phyloP scores from a whole-genome alignment of 495 filamentous ascomycete species.

The Xylaria acuta region DNA sequence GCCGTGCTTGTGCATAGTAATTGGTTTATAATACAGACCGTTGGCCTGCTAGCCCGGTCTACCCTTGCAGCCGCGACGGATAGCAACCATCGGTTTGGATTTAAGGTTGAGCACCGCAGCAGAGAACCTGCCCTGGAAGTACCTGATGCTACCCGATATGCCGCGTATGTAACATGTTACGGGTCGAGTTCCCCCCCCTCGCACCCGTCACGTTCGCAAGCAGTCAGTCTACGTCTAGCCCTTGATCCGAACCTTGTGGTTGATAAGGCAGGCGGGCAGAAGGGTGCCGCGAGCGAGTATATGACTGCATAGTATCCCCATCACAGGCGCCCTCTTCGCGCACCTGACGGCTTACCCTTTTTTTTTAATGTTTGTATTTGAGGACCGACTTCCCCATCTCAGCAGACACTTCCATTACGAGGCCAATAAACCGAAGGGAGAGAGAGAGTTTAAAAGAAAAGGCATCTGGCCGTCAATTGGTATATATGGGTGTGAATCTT shows the following conservation, averaged over 20 bases:
- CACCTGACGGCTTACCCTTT: background rate
- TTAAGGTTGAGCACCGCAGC: constrained; percentile 6
- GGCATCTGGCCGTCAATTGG: background rate
- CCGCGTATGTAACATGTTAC: constrained; percentile 3
- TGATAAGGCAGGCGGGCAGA: constrained; percentile 8
- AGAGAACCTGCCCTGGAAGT: background rate
- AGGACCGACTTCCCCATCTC: background rate
- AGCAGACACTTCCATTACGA: constrained; percentile 4
- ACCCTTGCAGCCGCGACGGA: constrained; percentile 3
- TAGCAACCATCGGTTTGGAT: background rate
- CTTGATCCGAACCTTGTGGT: constrained; percentile 1
- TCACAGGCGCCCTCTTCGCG: background rate
- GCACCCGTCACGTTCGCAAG: no score
- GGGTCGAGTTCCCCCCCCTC: background rate
- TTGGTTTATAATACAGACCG: constrained; percentile 2
- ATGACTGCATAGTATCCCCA: constrained; percentile 9
- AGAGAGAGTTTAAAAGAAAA: background rate
- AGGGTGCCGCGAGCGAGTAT: background rate
- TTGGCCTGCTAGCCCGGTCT: background rate
- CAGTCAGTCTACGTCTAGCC: no score
- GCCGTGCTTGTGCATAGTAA: background rate
- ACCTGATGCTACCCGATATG: constrained; percentile 6
- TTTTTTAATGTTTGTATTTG: background rate
- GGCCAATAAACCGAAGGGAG: background rate
- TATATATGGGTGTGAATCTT: background rate